A percentile compares a stretch with the other conserved stretches of the same genome.
phyloP scores from a whole-genome alignment of 495 filamentous ascomycete genomes.

The Penicillium samsonianum region DNA sequence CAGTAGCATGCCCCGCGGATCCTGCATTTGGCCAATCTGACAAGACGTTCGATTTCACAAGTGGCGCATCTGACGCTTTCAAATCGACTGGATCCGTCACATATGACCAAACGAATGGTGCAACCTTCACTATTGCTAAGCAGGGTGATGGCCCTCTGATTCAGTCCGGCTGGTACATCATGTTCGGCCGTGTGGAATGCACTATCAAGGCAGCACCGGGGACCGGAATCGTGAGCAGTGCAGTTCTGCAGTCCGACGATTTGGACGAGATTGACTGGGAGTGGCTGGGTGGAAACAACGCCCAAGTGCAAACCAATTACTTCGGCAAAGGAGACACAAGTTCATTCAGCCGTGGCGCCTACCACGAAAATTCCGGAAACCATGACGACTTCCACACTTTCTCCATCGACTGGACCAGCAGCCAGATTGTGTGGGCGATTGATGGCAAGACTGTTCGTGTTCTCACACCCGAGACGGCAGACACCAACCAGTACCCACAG shows the following conservation, averaged over 20 bases:
- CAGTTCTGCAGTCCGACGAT: conserved; percentile 80
- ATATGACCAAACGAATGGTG: conserved; percentile 71
- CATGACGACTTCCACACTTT: conserved; percentile 74
- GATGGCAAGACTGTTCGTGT: conserved; percentile 69
- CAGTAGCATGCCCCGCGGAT: conserved; percentile 67
- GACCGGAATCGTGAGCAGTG: conserved; percentile 68
- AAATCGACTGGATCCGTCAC: conserved; percentile 62
- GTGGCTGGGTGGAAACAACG: conserved; percentile 68
- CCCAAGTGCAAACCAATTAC: conserved; percentile 74
- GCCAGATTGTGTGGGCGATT: conserved; percentile 70
- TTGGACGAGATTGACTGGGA: conserved; percentile 93
- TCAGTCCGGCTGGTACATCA: conserved; percentile 71
- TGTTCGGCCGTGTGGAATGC: conserved; percentile 66
- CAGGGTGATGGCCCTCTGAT: conserved; percentile 83
- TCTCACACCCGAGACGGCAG: conserved; percentile 63
- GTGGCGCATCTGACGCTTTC: conserved; percentile 68
- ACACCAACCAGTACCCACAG: conserved; percentile 73
- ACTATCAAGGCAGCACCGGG: conserved; percentile 62
- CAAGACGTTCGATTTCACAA: conserved; percentile 72
- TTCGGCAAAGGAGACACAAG: conserved; percentile 80
- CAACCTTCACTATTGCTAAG: conserved; percentile 78
- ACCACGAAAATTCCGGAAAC: conserved; percentile 52
- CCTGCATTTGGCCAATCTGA: conserved; percentile 80
- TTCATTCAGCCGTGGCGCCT: conserved; percentile 62
- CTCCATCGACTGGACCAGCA: conserved; percentile 78